These are phyloP conservation scores for Sparassis latifolia DNA, from an alignment of 1,284 basidiomycete species.

Conservation along the genomic window DNA sequence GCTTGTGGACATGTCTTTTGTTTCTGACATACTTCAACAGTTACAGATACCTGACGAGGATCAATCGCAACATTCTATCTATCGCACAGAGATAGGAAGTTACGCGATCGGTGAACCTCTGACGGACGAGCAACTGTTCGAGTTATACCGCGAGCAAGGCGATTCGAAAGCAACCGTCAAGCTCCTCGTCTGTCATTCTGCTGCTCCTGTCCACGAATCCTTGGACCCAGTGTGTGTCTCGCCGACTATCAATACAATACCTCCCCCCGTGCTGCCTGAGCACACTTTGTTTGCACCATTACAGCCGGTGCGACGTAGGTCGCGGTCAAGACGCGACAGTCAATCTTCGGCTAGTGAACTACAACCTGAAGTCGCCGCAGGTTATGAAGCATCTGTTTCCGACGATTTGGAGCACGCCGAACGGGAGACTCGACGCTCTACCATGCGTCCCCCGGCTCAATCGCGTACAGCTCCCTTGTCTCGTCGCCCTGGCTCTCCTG, in stretches of 20 bases:
- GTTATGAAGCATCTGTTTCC: slow-evolving; percentile 62
- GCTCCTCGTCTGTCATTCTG: slow-evolving; percentile 67
- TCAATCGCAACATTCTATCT: slow-evolving; percentile 70
- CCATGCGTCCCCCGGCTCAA: slow-evolving; percentile 34
- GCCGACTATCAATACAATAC: slow-evolving; percentile 41
- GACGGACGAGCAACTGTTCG: slow-evolving; percentile 59
- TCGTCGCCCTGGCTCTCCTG: slow-evolving; percentile 24
- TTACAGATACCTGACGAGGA: slow-evolving; percentile 83
- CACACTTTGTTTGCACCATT: slow-evolving; percentile 34
- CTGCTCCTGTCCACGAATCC: slow-evolving; percentile 51
- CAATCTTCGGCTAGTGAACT: slow-evolving; percentile 63
- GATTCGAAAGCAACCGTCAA: slow-evolving; percentile 75
- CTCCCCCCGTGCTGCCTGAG: slow-evolving; percentile 45
- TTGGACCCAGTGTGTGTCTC: slow-evolving; percentile 31
- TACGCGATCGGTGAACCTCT: slow-evolving; percentile 69
- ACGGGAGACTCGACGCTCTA: slow-evolving; percentile 38
- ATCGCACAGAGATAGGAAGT: slow-evolving; percentile 78
- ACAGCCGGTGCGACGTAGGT: slow-evolving; percentile 37
- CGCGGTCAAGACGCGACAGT: slow-evolving; percentile 58
- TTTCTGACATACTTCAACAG: slow-evolving; percentile 30
- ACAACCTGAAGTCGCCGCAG: slow-evolving; percentile 41
- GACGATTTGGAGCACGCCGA: slow-evolving; percentile 59
- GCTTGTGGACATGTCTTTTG: background rate
- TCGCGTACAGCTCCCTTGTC: slow-evolving; percentile 23
- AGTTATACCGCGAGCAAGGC: slow-evolving; percentile 65